A percentile compares a stretch with the other conserved stretches of the same genome.
Conservation (phyloP, 129 eudicot genomes). For the Saposhnikovia divaricata region DNA sequence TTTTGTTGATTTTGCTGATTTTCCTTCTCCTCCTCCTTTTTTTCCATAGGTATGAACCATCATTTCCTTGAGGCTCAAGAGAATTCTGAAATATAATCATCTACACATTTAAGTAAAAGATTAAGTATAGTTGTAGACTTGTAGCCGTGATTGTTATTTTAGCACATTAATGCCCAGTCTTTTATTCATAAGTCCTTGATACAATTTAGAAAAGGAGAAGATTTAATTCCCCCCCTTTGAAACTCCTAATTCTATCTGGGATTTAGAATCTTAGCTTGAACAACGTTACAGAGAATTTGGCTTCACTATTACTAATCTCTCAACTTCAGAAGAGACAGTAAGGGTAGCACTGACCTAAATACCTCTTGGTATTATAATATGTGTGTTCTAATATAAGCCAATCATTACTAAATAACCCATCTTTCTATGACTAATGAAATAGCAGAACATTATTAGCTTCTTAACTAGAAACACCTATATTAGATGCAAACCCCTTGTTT, state of each 20-base stretch:
- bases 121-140: not conserved
- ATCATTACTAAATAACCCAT: too few relatives aligned
- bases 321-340: not conserved
- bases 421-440: not conserved
- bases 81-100: not conserved
- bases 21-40: conserved; percentile 83
- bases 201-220: not conserved
- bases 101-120: not conserved
- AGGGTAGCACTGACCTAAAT: not conserved
- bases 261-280: conserved; percentile 4
- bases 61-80: not conserved
- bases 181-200: not conserved
- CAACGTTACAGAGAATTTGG: not conserved
- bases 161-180: not conserved
- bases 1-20: conserved; percentile 51
- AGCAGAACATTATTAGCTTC: not conserved
- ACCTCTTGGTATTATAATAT: not conserved
- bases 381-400: not conserved
- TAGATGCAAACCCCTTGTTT: not conserved
- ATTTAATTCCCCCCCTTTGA: not conserved
- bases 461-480: not conserved
- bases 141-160: not conserved
- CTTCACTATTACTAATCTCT: not conserved
- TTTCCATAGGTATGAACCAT: conserved; percentile 61
- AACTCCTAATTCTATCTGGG: not conserved